These are phyloP conservation scores for Entrophospora sp. DNA, from an alignment of 192 early-diverging fungal species.

Conservation along the genomic window DNA sequence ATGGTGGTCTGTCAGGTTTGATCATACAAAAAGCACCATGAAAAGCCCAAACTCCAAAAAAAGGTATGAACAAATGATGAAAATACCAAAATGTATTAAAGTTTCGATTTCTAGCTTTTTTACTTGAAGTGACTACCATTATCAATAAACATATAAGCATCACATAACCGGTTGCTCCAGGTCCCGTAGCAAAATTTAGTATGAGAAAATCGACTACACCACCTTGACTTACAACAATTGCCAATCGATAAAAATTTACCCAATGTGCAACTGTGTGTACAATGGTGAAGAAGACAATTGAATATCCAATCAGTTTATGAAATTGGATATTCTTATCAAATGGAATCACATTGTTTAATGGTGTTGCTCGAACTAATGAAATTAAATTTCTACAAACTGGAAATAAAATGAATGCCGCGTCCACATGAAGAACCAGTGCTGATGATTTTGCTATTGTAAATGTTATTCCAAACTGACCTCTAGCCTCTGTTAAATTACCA, in stretches of 20 bases:
- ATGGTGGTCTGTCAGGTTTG: too few relatives aligned
- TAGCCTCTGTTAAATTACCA: constrained; percentile 41
- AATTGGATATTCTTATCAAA: constrained; percentile 67
- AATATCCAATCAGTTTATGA: constrained; percentile 61
- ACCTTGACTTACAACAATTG: constrained; percentile 3
- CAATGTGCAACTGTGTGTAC: constrained; percentile 55
- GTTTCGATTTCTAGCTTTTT: constrained; percentile 41
- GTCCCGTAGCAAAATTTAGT: constrained; percentile 32
- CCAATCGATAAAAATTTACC: constrained; percentile 39
- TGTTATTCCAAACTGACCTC: constrained; percentile 38
- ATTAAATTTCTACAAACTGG: too few relatives aligned
- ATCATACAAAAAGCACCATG: too few relatives aligned
- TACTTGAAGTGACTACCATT: constrained; percentile 49
- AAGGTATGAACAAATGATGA: constrained; percentile 70
- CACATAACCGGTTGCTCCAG: constrained; percentile 61
- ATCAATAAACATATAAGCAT: constrained; percentile 49
- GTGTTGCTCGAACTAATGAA: constrained; percentile 41
- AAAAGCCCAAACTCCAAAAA: constrained; percentile 55
- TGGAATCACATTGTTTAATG: constrained; percentile 49
- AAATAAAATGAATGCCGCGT: constrained; percentile 61
- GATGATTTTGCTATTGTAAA: constrained; percentile 50
- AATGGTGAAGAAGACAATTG: constrained; percentile 51
- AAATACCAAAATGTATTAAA: too few relatives aligned
- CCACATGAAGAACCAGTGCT: constrained; percentile 61
- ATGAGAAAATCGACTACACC: constrained; percentile 24